Evolutionary conservation across 2,329 filamentous ascomycete species (phyloP).

Genomic region (Ophiostoma perfectum): DNA sequence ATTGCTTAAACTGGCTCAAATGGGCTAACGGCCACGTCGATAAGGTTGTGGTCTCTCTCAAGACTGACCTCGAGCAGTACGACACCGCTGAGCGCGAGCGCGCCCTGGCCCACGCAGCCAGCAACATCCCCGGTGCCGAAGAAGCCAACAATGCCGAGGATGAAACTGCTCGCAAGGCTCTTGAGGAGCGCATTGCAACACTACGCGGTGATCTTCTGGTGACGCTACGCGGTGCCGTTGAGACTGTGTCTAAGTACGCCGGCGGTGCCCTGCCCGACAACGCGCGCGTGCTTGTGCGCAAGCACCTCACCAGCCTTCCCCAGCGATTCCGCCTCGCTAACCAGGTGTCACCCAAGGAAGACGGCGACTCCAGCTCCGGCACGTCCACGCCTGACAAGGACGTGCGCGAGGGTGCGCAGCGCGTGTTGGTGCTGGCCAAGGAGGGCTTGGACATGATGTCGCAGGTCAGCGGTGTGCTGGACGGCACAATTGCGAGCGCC

Average conservation of each 20-base stretch:
- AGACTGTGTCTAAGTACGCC: constrained; percentile 81
- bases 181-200: constrained; percentile 59
- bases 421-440: constrained; percentile 77
- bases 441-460: constrained; percentile 93
- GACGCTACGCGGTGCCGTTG: constrained; percentile 73
- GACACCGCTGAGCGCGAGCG: constrained; percentile 45
- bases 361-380: constrained; percentile 16
- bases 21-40: constrained; percentile 79
- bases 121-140: constrained; percentile 24
- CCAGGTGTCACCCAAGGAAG: constrained; percentile 29
- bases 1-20: constrained; percentile 73
- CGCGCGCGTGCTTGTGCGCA: constrained; percentile 73
- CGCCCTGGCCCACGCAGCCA: constrained; percentile 17
- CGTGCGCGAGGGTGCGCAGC: constrained; percentile 58
- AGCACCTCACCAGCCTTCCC: constrained; percentile 78
- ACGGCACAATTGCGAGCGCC: constrained; percentile 82
- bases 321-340: constrained; percentile 69
- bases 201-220: constrained; percentile 68
- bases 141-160: constrained; percentile 3
- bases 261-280: constrained; percentile 90
- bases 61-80: constrained; percentile 72
- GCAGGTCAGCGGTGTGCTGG: constrained; percentile 81
- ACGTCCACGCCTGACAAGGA: constrained; percentile 31
- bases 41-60: constrained; percentile 67
- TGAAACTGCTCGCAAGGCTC: constrained; percentile 40